Conservation (phyloP, 2,329 filamentous ascomycete species). For the Fonsecaea multimorphosa region DNA sequence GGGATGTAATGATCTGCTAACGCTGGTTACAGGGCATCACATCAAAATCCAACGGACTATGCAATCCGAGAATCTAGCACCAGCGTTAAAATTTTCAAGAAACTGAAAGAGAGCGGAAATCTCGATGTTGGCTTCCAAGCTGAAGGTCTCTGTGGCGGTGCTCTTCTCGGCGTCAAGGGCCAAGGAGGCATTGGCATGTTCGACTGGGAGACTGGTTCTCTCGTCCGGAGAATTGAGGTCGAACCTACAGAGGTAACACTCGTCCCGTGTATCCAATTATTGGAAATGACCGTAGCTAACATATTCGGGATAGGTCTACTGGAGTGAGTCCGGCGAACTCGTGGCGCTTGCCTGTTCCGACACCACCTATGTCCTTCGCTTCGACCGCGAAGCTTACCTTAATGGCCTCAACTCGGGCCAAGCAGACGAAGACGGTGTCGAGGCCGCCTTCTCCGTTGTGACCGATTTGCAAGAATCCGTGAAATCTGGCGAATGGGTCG, state of each 20-base stretch:
- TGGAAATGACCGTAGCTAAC: background rate
- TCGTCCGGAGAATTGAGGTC: conserved; percentile 90
- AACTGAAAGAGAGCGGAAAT: conserved; percentile 87
- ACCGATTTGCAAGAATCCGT: conserved; percentile 94
- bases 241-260: conserved; percentile 64
- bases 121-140: conserved; percentile 95
- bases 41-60: conserved; percentile 73
- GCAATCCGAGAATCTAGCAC: conserved; percentile 91
- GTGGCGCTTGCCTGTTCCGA: conserved; percentile 93
- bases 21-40: conserved; percentile 24
- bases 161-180: conserved; percentile 91
- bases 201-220: conserved; percentile 88
- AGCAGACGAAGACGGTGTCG: conserved; percentile 88
- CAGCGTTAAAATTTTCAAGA: conserved; percentile 96
- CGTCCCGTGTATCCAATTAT: background rate
- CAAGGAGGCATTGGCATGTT: conserved; percentile 95
- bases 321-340: conserved; percentile 95
- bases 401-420: conserved; percentile 81
- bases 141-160: conserved; percentile 85
- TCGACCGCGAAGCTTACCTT: conserved; percentile 85
- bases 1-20: conserved; percentile 33
- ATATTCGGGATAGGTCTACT: conserved; percentile 71
- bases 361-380: conserved; percentile 91
- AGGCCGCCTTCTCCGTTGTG: conserved; percentile 93
- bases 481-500: conserved; percentile 95